Evolutionary conservation across 371 early-diverging fungal genomes (phyloP).

Genomic region (Umbelopsis sp.): DNA sequence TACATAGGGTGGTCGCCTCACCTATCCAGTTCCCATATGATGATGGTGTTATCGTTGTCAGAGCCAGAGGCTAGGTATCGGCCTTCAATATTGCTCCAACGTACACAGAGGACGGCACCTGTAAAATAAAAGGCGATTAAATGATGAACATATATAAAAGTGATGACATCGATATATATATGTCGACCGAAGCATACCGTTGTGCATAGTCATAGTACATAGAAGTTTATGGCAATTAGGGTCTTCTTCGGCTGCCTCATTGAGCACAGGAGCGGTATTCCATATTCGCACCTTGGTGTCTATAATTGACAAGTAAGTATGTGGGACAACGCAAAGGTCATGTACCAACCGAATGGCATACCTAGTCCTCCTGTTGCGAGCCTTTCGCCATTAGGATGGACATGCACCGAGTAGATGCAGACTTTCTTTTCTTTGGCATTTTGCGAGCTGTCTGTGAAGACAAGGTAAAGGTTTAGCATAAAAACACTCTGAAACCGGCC

Average conservation of each 20-base stretch:
- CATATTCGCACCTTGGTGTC: conserved; percentile 86
- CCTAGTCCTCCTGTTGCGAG: conserved; percentile 90
- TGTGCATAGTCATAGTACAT: conserved; percentile 83
- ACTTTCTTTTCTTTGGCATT: conserved; percentile 63
- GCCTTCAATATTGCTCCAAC: conserved; percentile 80
- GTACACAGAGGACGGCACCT: conserved; percentile 91
- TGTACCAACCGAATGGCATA: conserved; percentile 27
- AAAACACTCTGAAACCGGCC: neutral
- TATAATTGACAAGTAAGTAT: conserved; percentile 29
- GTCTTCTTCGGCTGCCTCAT: conserved; percentile 55
- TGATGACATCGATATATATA: neutral
- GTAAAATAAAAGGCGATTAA: neutral
- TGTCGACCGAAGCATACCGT: conserved; percentile 56
- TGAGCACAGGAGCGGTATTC: conserved; percentile 73
- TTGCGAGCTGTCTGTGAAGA: conserved; percentile 16
- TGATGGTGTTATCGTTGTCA: conserved; percentile 82
- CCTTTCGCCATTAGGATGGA: conserved; percentile 81
- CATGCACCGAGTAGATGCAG: conserved; percentile 87
- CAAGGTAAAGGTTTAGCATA: neutral
- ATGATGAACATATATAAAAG: conserved; percentile 9
- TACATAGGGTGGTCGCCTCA: conserved; percentile 22
- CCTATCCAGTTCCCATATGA: conserved; percentile 90
- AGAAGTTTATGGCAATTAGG: conserved; percentile 66
- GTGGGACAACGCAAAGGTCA: conserved; percentile 3
- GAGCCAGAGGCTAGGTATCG: conserved; percentile 87